These are phyloP conservation scores for Beauveria scarabaeidicola DNA, from an alignment of 2,329 filamentous ascomycete genomes.

Conservation along the genomic window DNA sequence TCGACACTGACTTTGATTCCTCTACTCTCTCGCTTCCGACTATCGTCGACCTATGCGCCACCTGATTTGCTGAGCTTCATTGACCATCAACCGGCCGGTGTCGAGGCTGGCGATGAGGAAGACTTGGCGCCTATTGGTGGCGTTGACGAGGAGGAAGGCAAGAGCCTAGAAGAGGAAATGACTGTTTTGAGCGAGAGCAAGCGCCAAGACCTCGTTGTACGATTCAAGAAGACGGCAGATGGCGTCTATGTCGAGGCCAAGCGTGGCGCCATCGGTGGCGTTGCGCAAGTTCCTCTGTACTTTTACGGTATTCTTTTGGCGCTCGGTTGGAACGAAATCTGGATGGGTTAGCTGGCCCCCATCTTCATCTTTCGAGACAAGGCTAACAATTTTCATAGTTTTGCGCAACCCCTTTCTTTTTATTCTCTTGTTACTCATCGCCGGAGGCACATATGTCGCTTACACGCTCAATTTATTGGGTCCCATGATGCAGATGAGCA, in stretches of 20 bases:
- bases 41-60: conserved; percentile 62
- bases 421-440: conserved; percentile 71
- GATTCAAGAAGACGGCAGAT: conserved; percentile 98
- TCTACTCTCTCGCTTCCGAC: conserved; percentile 73
- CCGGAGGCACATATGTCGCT: conserved; percentile 73
- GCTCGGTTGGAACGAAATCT: conserved; percentile 97
- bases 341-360: conserved; percentile 60
- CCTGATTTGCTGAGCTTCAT: conserved; percentile 83
- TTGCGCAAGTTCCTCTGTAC: conserved; percentile 88
- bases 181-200: conserved; percentile 86
- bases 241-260: conserved; percentile 98
- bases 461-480: conserved; percentile 93
- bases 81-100: conserved; percentile 64
- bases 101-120: conserved; percentile 78
- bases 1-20: conserved; percentile 88
- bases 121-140: conserved; percentile 84
- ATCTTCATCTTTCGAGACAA: conserved; percentile 9
- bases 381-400: conserved; percentile 44
- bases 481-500: conserved; percentile 90
- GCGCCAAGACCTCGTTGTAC: conserved; percentile 79
- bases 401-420: conserved; percentile 91
- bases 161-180: conserved; percentile 93
- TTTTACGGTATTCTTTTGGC: conserved; percentile 86
- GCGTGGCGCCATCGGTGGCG: conserved; percentile 87
- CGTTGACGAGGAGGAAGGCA: conserved; percentile 88